Evolutionary conservation across 768 basidiomycete genomes (phyloP).

Genomic region (Tylopilus balloui): DNA sequence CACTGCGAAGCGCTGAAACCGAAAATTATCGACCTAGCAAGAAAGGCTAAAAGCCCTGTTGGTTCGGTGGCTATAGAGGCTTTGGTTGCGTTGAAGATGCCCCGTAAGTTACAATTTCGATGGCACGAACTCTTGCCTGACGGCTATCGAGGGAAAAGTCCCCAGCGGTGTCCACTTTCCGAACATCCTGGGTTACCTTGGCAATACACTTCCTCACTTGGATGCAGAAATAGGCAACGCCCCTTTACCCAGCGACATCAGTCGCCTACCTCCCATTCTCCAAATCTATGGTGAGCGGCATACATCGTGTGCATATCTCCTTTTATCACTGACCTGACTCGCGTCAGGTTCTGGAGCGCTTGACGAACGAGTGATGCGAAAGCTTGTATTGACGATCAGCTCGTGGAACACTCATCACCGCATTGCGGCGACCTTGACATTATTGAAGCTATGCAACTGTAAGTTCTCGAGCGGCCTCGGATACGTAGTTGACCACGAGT

Average conservation of each 20-base stretch:
- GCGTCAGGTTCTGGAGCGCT: not conserved
- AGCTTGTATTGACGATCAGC: not conserved
- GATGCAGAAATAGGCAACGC: not conserved
- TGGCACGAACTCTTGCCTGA: not conserved
- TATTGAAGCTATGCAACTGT: conserved; percentile 12
- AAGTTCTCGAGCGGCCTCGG: not conserved
- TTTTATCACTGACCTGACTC: not conserved
- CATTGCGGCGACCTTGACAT: conserved; percentile 3
- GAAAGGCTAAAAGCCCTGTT: not conserved
- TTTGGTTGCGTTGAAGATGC: not conserved
- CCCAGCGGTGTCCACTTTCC: not conserved
- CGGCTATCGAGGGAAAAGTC: not conserved
- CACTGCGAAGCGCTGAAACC: not conserved
- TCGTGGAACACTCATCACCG: not conserved
- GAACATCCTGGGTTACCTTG: conserved; percentile 4
- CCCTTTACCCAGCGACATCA: not conserved
- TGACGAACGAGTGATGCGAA: not conserved
- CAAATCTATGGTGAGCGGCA: not conserved
- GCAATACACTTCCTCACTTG: not conserved
- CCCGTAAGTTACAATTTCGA: not conserved
- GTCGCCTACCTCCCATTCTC: not conserved
- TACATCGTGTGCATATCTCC: no score
- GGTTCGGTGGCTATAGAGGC: conserved; percentile 7
- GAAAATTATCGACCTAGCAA: not conserved
- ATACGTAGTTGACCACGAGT: not conserved